Evolutionary conservation across 305 asterid species (phyloP).

Genomic region (Fraxinus angustifolia): DNA sequence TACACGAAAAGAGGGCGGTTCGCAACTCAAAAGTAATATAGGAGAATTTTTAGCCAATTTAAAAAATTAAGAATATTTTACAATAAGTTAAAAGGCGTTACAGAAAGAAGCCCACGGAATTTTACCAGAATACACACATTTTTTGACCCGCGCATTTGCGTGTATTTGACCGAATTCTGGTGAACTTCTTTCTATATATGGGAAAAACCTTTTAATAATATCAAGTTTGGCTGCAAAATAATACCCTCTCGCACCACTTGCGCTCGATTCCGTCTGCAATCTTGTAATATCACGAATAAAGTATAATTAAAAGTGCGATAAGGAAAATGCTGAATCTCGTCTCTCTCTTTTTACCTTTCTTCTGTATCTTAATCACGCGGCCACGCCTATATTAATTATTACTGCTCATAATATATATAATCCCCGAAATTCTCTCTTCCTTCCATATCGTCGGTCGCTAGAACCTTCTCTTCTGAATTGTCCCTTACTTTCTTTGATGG

Average conservation of each 20-base stretch:
- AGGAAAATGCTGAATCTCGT: neutral
- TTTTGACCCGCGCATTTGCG: no score
- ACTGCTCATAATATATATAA: neutral
- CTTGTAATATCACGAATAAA: neutral
- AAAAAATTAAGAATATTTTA: no score
- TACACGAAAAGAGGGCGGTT: no score
- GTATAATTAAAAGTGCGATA: neutral
- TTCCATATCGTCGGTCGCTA: neutral
- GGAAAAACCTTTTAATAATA: no score
- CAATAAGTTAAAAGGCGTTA: no score
- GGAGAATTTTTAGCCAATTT: no score
- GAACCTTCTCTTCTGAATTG: constrained; percentile 18
- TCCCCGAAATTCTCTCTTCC: neutral
- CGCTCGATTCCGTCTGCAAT: neutral
- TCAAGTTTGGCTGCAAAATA: neutral
- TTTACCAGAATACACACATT: no score
- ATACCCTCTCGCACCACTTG: neutral
- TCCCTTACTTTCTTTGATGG: constrained; percentile 36
- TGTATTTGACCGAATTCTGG: no score
- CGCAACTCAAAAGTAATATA: no score
- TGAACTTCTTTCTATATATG: no score
- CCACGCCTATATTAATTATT: neutral
- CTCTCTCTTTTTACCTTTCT: neutral
- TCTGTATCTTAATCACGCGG: neutral
- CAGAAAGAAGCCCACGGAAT: no score